Evolutionary conservation across 331 rosid species (phyloP).

Genomic region (Acacia concinna): DNA sequence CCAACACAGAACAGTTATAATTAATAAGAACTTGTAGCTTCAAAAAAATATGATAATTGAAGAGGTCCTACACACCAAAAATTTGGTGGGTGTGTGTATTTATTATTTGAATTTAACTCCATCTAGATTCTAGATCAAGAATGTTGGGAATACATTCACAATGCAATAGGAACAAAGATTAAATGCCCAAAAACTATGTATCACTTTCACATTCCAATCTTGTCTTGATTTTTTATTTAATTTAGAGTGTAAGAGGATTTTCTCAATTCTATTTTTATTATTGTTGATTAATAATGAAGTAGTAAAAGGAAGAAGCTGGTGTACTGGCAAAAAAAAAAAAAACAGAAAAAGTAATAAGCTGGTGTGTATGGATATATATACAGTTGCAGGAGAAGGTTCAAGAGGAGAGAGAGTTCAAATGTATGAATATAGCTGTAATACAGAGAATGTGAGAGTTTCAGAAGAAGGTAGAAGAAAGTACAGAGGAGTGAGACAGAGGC

Average conservation of each 20-base stretch:
- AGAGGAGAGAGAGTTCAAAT: conserved; percentile 14
- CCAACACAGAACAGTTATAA: not conserved
- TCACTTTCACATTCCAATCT: not conserved
- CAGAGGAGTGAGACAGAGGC: conserved; percentile 70
- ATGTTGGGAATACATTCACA: not conserved
- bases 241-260: too few relatives aligned
- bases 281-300: not conserved
- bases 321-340: too few relatives aligned
- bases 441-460: not conserved
- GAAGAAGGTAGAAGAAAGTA: conserved; percentile 39
- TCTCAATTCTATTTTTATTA: not conserved
- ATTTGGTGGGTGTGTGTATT: not conserved
- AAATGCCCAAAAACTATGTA: not conserved
- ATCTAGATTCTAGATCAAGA: too few relatives aligned
- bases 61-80: not conserved
- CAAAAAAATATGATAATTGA: too few relatives aligned
- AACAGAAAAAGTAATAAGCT: not conserved
- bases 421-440: conserved; percentile 40
- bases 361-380: not conserved
- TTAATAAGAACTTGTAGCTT: not conserved
- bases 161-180: too few relatives aligned
- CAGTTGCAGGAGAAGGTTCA: conserved; percentile 31
- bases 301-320: not conserved
- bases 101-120: not conserved
- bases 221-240: too few relatives aligned